Conservation (phyloP, 371 early-diverging fungal genomes). For the Mortierella sp. region DNA sequence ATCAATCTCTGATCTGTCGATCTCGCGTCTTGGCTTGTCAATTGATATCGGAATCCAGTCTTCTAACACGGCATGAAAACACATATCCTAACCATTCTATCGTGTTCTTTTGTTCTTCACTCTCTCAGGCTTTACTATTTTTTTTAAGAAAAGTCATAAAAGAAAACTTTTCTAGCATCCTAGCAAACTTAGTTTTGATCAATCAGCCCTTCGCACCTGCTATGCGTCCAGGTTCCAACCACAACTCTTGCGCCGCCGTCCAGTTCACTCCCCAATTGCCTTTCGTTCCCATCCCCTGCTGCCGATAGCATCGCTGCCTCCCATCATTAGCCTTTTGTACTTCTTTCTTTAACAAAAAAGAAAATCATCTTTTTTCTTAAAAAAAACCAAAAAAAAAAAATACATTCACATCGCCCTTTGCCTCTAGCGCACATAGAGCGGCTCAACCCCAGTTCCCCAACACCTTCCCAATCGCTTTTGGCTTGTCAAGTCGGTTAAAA, state of each 20-base stretch:
- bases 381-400: constrained; percentile 12
- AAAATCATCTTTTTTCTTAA: constrained; percentile 14
- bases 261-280: constrained; percentile 56
- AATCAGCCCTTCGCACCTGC: constrained; percentile 43
- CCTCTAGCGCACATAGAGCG: constrained; percentile 14
- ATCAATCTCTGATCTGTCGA: not conserved
- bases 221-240: constrained; percentile 58
- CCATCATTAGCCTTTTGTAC: constrained; percentile 6
- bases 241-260: constrained; percentile 49
- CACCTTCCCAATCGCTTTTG: constrained; percentile 34
- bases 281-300: constrained; percentile 58
- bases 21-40: not conserved
- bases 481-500: constrained; percentile 55
- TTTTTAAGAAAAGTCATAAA: constrained; percentile 1
- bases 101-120: not conserved
- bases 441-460: not conserved
- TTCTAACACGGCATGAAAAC: too few species aligned
- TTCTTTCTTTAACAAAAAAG: constrained; percentile 12
- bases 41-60: too few species aligned
- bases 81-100: not conserved
- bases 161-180: constrained; percentile 1
- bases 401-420: not conserved
- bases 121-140: not conserved
- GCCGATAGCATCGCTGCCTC: constrained; percentile 55
- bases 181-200: constrained; percentile 42